These are phyloP conservation scores for Tolypocladium endophyticum DNA, from an alignment of 2,329 filamentous ascomycete species.

Conservation along the genomic window DNA sequence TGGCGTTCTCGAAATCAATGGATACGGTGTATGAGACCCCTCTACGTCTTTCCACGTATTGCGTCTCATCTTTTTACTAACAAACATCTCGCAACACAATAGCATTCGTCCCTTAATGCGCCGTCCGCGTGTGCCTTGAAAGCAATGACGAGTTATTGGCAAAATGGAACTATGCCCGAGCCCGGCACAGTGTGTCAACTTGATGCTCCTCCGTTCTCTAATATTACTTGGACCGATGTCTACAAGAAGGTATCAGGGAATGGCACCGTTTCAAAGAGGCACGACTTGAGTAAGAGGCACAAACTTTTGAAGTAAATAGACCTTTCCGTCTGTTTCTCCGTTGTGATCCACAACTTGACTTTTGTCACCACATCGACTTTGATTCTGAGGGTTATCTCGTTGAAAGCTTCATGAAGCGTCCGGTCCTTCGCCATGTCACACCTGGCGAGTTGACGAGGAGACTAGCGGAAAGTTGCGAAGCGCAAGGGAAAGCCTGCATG, in stretches of 20 bases:
- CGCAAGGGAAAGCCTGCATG: too few relatives aligned
- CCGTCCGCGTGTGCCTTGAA: conserved; percentile 20
- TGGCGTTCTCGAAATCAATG: conserved; percentile 23
- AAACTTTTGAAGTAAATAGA: too few relatives aligned
- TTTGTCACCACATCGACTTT: too few relatives aligned
- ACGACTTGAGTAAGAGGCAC: too few relatives aligned
- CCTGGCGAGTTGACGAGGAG: too few relatives aligned
- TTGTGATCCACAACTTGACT: too few relatives aligned
- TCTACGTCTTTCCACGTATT: background rate
- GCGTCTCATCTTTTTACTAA: background rate
- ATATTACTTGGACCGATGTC: conserved; percentile 1
- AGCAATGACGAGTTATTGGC: conserved; percentile 19
- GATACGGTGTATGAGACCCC: conserved; percentile 22
- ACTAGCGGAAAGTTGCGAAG: too few relatives aligned
- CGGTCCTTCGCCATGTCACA: too few relatives aligned
- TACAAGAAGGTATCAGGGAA: background rate
- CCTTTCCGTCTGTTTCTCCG: too few relatives aligned
- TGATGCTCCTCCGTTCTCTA: conserved; percentile 5
- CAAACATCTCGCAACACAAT: background rate
- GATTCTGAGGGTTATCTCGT: too few relatives aligned
- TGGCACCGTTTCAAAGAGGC: background rate
- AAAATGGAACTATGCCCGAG: conserved; percentile 21
- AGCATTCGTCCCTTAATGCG: conserved; percentile 12
- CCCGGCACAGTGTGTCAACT: conserved; percentile 19
- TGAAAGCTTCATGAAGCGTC: too few relatives aligned